Evolutionary conservation across 768 basidiomycete species (phyloP), one percentile per base, ranked within the genome.

Genomic region (Mycena galericulata): DNA sequence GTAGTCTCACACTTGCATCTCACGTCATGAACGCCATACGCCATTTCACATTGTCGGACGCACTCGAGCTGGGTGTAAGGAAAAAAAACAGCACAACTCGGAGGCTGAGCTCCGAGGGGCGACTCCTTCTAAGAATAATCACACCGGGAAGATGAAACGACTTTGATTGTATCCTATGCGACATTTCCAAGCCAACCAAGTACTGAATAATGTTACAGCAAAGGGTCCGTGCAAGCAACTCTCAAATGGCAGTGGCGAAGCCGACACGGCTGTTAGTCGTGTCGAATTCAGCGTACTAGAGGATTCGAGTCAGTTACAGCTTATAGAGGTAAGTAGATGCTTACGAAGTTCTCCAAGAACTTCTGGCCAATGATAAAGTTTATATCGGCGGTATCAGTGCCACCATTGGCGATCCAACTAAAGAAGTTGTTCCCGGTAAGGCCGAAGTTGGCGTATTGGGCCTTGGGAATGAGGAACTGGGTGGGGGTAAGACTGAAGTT

Each of bases 341-440:
- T 36, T 22, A 47, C 45, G 62, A 41, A 62, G 50, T 34, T 30
- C 51, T 62, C 62, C 20, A 62, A 22, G 62, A 62, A 62, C 29
- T 32, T 54, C 50, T 45, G 30, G 40, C 62, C 62, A 8, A 53
- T 43, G 51, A 62, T 62, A 41, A 45, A 43, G 51, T 62, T 54
- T 45, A 60, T 20, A 26, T 60, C 46, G 40, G 38, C 40, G 30
- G 62, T 22, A 24, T 7, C 22, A 24, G 14, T 26, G 27, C 51
- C 50, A 18, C 62, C 60, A 29, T 38, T 30, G 3, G 36, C 60
- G 36, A 61, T 61, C 36, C 34, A 61, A 17, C 36, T 24, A 24
- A 27, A 61, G 49, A 47, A 59, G 0, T 36, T 36, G 55, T 38
- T 45, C 18, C 38, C 36, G 0, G 47, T 27, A 10, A 51, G 18